Percentiles rank a stretch among this genome's conserved stretches.
phyloP scores from a whole-genome alignment of 192 early-diverging fungal species.

The Linnemannia zychae region DNA sequence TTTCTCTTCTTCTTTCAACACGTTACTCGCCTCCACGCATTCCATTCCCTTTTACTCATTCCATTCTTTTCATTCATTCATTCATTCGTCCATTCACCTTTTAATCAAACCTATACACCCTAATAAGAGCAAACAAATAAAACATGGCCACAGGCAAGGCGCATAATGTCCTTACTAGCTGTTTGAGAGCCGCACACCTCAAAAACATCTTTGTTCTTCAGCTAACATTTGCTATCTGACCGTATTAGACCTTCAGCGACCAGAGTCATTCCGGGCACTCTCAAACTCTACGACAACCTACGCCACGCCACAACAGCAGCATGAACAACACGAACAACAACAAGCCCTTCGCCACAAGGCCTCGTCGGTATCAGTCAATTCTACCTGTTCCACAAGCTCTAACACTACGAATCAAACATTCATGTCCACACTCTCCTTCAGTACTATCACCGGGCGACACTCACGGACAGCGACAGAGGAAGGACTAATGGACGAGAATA shows the following conservation, averaged over 20 bases:
- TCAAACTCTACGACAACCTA: not conserved
- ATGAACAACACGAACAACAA: not conserved
- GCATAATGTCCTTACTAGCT: no score
- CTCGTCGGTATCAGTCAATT: constrained; percentile 31
- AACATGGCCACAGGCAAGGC: not conserved
- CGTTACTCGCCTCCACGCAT: not conserved
- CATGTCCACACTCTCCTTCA: constrained; percentile 39
- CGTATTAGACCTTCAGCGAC: not conserved
- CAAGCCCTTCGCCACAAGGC: constrained; percentile 5
- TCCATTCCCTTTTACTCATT: not conserved
- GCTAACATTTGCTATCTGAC: not conserved
- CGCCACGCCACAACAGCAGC: not conserved
- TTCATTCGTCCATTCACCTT: not conserved
- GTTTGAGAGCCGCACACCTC: no score
- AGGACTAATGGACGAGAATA: not conserved
- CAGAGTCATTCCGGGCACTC: not conserved
- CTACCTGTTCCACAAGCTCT: constrained; percentile 22
- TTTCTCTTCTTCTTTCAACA: not conserved
- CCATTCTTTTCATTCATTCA: constrained; percentile 5
- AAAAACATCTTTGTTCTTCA: not conserved
- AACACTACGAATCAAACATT: constrained; percentile 39
- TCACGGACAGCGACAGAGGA: constrained; percentile 10
- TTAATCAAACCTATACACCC: no score
- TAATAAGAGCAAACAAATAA: not conserved
- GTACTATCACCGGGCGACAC: constrained; percentile 25